A percentile compares a stretch with the other conserved stretches of the same genome.
Conservation (phyloP, 169 alveolate genomes). For the Perkinsus chesapeaki region DNA sequence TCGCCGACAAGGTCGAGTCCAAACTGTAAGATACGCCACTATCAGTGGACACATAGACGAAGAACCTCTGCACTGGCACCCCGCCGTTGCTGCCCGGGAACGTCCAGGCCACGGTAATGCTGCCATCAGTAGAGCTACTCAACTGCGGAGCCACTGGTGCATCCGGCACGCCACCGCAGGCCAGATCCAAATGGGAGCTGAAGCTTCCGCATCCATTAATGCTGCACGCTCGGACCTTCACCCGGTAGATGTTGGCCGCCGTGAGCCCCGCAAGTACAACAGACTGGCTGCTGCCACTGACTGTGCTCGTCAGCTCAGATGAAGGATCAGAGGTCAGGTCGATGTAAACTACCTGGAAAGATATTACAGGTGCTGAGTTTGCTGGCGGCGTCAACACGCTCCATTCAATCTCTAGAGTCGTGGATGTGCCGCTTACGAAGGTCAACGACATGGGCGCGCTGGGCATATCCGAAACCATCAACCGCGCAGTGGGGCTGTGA, state of each 20-base stretch:
- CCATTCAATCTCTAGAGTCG: background rate
- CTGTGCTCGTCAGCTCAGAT: background rate
- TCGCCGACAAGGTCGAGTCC: background rate
- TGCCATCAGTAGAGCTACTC: background rate
- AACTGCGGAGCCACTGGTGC: background rate
- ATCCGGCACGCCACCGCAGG: conserved; percentile 7
- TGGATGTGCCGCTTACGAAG: background rate
- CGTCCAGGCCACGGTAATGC: conserved; percentile 10
- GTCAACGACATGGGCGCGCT: background rate
- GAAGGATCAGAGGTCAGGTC: background rate
- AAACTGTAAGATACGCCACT: background rate
- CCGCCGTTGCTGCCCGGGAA: conserved; percentile 15
- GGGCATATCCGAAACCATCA: background rate
- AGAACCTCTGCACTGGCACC: conserved; percentile 1
- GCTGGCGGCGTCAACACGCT: background rate
- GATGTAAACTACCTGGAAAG: background rate
- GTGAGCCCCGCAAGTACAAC: background rate
- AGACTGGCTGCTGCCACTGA: background rate
- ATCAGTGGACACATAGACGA: background rate
- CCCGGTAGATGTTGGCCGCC: background rate
- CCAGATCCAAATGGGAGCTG: background rate
- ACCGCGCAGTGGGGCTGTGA: background rate
- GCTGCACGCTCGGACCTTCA: conserved; percentile 15
- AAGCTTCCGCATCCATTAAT: conserved; percentile 3
- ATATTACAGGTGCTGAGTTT: background rate